Evolutionary conservation across 345 rosid genomes (phyloP), one percentile per base, ranked within the genome.

Genomic region (Geranium rotundifolium): DNA sequence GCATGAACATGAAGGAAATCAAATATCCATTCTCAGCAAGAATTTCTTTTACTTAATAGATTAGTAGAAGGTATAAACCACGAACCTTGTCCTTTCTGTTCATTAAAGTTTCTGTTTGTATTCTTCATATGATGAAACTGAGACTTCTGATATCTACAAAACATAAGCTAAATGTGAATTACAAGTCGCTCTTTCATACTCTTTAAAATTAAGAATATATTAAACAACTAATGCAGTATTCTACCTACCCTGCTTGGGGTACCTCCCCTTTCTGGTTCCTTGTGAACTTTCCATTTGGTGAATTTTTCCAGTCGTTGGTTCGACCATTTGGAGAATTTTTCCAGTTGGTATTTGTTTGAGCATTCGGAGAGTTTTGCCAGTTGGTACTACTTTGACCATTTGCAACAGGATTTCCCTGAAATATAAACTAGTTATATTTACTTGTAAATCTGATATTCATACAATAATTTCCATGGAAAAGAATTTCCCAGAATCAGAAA

Each of bases 81-180:
- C 81, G 59, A 62, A 87, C 95, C 90, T 82, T 77, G 79, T 23
- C 81, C 81, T 57, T 1, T 70, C 49, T 59, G 69, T 69, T 66
- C 76, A 70, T 76, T 77, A 60, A 66, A 74, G 69, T 79, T 85
- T 63, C 82, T 82, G 78, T 85, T 84, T 64, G 58, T 62, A 59
- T 73, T 77, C 62, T 76, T 64, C 64, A 5, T 61, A 60, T 72
- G 79, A 69, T 73, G 81, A 64, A 67, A 70, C 61, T 79, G 87
- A 58, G 89, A 69, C 37, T 77, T 82, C 63, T 82, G 80, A 67
- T 69, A 71, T 71, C 97, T 80, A 75, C 75, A 80, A 16, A 63
- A 68, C 20, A 62, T 46, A 57, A 72, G 65, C 34, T 60, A 57
- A 70, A 54, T 30, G 60, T 69, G 20, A 54, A 72, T 71, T 27